Evolutionary conservation across 495 filamentous ascomycete species (phyloP), one percentile per base, ranked within the genome.

Genomic region (Penicillium canariense): DNA sequence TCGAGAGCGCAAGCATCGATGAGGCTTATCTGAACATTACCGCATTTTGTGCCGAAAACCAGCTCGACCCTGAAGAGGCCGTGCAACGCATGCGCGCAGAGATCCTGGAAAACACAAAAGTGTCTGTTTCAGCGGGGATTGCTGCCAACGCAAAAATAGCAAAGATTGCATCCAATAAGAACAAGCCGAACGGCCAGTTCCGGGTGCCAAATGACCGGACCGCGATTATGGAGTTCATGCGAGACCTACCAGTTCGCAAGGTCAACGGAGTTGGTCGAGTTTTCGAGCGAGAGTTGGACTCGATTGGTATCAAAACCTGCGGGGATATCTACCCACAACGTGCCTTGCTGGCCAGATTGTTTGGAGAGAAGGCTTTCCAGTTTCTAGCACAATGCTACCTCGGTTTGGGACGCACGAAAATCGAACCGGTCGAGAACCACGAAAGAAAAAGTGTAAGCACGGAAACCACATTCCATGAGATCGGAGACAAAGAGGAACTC

Each of bases 1-100:
- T 95, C 60, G 89, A 97, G 68, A 93, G 88, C 55, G 90, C 91
- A 3, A 96, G 90, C 66, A 88, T 94, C 36, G 94, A 99, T 56
- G 94, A 99, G 70, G 94, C 95, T 4, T 99, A 96, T 70, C 75
- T 99, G 26, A 97, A 97, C 67, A 90, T 97, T 50, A 98, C 94
- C 1, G 72, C 88, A 42, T 98, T 96, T 63, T 94, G 92, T 62
- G 50, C 71, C 38, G 81, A 84, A 35, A 85, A 91, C 38, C 61
- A 81, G 6, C 75, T 92, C 61, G 71, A 69, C 4, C 86, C 93
- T 0, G 88, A 87, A 50, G 85, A 89, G 18, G 86, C 77, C 1
- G 89, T 96, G 5, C 69, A 81, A 22, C 82, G 88, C 56, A 84
- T 97, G 75, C 84, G 94, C 3, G 76, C 76, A 1, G 83, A 94